Conservation (phyloP, 2,329 filamentous ascomycete genomes). For the Zymoseptoria crescenta region DNA sequence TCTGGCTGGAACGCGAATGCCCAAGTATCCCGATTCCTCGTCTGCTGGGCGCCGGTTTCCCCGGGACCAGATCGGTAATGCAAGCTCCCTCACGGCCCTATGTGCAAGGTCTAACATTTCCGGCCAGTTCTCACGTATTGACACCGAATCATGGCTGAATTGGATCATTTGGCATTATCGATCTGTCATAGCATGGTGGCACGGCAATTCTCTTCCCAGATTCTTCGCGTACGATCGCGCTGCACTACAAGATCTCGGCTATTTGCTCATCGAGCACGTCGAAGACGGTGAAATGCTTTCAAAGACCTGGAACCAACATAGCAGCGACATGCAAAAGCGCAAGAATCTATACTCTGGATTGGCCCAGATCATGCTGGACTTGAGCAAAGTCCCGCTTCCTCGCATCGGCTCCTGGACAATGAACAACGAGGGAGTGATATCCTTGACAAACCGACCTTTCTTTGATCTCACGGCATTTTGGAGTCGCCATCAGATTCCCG, state of each 20-base stretch:
- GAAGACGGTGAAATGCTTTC: slow-evolving; percentile 7
- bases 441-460: slow-evolving; percentile 15
- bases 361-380: slow-evolving; percentile 8
- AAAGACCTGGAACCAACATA: slow-evolving; percentile 3
- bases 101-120: too few relatives aligned
- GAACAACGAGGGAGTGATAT: slow-evolving; percentile 11
- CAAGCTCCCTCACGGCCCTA: too few relatives aligned
- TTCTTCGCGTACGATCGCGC: slow-evolving; percentile 5
- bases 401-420: slow-evolving; percentile 17
- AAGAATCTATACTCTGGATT: slow-evolving; percentile 10
- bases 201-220: slow-evolving; percentile 2
- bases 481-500: slow-evolving; percentile 7
- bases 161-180: slow-evolving; percentile 4
- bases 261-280: slow-evolving; percentile 7
- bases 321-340: slow-evolving; percentile 1
- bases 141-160: slow-evolving; percentile 6
- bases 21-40: slow-evolving; percentile 31
- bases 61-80: slow-evolving; percentile 5
- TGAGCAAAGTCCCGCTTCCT: slow-evolving; percentile 11
- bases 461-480: slow-evolving; percentile 3
- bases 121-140: slow-evolving; percentile 4
- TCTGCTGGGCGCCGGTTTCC: slow-evolving; percentile 31
- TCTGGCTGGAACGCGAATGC: slow-evolving; percentile 34
- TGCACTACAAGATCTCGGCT: slow-evolving; percentile 3
- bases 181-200: slow-evolving; percentile 1